Evolutionary conservation across 1,139 yeast species (phyloP).

Genomic region (Geotrichum citri-aurantii): DNA sequence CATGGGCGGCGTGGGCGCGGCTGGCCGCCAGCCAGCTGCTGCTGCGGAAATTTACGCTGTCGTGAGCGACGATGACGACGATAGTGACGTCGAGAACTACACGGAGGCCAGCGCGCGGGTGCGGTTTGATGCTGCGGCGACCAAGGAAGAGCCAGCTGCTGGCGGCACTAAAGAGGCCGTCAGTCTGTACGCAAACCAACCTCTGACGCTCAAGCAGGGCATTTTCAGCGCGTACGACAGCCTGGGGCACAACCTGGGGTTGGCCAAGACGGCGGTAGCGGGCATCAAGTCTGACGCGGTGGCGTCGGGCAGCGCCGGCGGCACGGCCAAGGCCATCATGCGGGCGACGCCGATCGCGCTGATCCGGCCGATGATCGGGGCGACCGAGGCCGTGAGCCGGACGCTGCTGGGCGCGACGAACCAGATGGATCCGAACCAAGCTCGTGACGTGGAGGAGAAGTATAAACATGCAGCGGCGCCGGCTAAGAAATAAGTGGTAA

Average conservation of each 20-base stretch:
- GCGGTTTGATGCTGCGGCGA: neutral
- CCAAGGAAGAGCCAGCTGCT: conserved; percentile 13
- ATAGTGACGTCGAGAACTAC: conserved; percentile 18
- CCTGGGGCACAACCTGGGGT: conserved; percentile 58
- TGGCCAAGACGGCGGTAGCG: conserved; percentile 60
- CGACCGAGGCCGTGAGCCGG: conserved; percentile 83
- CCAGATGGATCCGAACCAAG: conserved; percentile 62
- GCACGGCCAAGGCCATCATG: conserved; percentile 62
- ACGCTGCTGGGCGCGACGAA: conserved; percentile 80
- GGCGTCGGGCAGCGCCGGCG: conserved; percentile 55
- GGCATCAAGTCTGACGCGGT: conserved; percentile 54
- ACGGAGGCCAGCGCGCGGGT: neutral
- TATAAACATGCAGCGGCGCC: conserved; percentile 1
- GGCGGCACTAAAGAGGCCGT: conserved; percentile 39
- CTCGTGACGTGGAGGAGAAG: conserved; percentile 43
- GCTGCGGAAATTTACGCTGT: conserved; percentile 29
- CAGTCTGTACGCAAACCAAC: conserved; percentile 84
- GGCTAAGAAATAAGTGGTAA: neutral
- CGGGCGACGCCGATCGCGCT: conserved; percentile 75
- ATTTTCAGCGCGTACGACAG: conserved; percentile 65
- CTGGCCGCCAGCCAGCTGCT: conserved; percentile 28
- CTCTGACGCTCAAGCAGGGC: conserved; percentile 64
- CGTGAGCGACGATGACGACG: conserved; percentile 32
- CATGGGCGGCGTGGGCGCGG: conserved; percentile 62
- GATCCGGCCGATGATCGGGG: conserved; percentile 83